A percentile compares a stretch with the other conserved stretches of the same genome.
phyloP scores from a whole-genome alignment of 306 rosid genomes.

The Malus orientalis region DNA sequence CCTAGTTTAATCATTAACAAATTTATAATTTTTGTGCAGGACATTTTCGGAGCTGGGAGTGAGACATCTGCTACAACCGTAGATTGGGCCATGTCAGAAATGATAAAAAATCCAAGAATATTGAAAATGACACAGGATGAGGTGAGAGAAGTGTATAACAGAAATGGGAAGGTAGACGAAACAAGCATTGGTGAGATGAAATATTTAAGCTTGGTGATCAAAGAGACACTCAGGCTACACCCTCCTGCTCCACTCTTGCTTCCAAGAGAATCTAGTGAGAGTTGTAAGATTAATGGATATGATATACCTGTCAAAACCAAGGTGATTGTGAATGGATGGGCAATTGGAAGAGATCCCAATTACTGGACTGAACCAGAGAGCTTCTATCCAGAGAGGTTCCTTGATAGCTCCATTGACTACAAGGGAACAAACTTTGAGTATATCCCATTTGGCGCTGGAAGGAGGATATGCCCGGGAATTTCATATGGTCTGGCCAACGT shows the following conservation, averaged over 20 bases:
- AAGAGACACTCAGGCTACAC: conserved; percentile 17
- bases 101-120: conserved; percentile 10
- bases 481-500: conserved; percentile 5
- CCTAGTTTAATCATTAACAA: not conserved
- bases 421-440: conserved; percentile 1
- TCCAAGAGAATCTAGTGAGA: conserved; percentile 8
- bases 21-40: not conserved
- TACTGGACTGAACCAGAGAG: conserved; percentile 18
- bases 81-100: conserved; percentile 23
- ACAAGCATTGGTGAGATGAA: conserved; percentile 1
- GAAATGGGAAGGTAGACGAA: conserved; percentile 2
- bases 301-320: conserved; percentile 15
- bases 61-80: conserved; percentile 16
- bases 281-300: conserved; percentile 14
- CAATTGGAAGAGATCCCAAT: conserved; percentile 15
- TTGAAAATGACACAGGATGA: conserved; percentile 15
- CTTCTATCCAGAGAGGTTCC: conserved; percentile 17
- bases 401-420: conserved; percentile 6
- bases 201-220: not conserved
- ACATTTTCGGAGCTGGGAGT: conserved; percentile 15
- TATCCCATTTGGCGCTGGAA: conserved; percentile 15
- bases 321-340: conserved; percentile 24
- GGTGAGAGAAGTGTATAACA: conserved; percentile 10
- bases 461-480: conserved; percentile 14
- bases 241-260: conserved; percentile 12